These are phyloP conservation scores for Arabidopsis lyrata DNA, from an alignment of 441 rosid genomes.

Conservation along the genomic window DNA sequence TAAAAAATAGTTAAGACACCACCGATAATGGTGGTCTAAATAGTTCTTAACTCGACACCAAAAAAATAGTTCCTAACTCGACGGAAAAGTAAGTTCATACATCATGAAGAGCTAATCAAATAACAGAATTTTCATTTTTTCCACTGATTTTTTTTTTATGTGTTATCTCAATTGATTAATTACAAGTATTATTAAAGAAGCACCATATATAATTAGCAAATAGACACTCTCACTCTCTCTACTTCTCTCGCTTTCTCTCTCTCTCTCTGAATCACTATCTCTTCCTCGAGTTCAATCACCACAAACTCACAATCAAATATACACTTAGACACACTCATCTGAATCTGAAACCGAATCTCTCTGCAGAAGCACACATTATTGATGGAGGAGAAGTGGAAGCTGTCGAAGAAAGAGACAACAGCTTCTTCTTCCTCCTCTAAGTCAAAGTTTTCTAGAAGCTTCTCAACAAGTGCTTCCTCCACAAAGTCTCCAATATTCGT, in stretches of 20 bases:
- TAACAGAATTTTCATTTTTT: slow-evolving; percentile 4
- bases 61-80: slow-evolving; percentile 27
- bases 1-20: no score
- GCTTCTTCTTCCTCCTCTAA: slow-evolving; percentile 51
- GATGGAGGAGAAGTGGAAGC: slow-evolving; percentile 93
- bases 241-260: slow-evolving; percentile 33
- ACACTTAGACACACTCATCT: slow-evolving; percentile 28
- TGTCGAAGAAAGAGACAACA: slow-evolving; percentile 64
- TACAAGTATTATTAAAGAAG: slow-evolving; percentile 25
- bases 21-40: no score
- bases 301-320: slow-evolving; percentile 33
- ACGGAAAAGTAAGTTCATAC: slow-evolving; percentile 22
- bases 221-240: slow-evolving; percentile 37
- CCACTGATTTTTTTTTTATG: slow-evolving; percentile 6
- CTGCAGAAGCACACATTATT: slow-evolving; percentile 20
- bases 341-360: slow-evolving; percentile 27
- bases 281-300: slow-evolving; percentile 36
- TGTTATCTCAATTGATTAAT: slow-evolving; percentile 25
- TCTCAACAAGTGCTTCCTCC: slow-evolving; percentile 71
- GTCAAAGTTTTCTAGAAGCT: slow-evolving; percentile 70
- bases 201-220: slow-evolving; percentile 32
- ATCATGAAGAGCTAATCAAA: slow-evolving; percentile 16
- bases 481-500: slow-evolving; percentile 64
- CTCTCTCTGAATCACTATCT: slow-evolving; percentile 26
- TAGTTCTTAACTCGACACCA: slow-evolving; percentile 16